These are phyloP conservation scores for Pelagophyceae sp. DNA, from an alignment of 352 stramenopile species.

Conservation along the genomic window DNA sequence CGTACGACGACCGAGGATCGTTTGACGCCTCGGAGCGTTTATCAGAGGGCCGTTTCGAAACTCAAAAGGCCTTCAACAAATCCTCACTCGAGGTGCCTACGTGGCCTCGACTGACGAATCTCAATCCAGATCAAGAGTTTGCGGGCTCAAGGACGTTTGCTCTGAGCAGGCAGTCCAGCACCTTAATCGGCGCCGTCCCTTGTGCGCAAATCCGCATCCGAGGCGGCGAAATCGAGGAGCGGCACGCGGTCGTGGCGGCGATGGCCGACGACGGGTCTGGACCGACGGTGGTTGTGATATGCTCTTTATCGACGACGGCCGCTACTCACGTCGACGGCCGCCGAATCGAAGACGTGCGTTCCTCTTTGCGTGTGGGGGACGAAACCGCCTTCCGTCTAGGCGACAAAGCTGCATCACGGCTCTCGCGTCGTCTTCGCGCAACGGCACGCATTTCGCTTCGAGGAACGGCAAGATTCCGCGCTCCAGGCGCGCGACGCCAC, in stretches of 20 bases:
- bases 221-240: not conserved
- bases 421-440: slow-evolving; percentile 6
- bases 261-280: not conserved
- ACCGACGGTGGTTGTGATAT: not conserved
- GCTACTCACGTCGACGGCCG: slow-evolving; percentile 9
- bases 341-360: not conserved
- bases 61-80: not conserved
- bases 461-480: not conserved
- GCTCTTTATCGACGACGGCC: not conserved
- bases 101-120: slow-evolving; percentile 9
- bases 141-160: not conserved
- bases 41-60: too few relatives aligned
- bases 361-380: too few relatives aligned
- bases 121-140: slow-evolving; percentile 15
- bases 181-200: not conserved
- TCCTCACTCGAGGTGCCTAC: not conserved
- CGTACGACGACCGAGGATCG: too few relatives aligned
- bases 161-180: not conserved
- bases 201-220: not conserved
- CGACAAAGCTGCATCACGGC: not conserved
- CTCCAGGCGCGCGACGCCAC: not conserved
- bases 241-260: not conserved
- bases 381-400: too few relatives aligned
- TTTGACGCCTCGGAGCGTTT: too few relatives aligned
- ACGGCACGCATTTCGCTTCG: not conserved